Conservation (phyloP, 1,139 yeast species). For the Candida labiduridarum region DNA sequence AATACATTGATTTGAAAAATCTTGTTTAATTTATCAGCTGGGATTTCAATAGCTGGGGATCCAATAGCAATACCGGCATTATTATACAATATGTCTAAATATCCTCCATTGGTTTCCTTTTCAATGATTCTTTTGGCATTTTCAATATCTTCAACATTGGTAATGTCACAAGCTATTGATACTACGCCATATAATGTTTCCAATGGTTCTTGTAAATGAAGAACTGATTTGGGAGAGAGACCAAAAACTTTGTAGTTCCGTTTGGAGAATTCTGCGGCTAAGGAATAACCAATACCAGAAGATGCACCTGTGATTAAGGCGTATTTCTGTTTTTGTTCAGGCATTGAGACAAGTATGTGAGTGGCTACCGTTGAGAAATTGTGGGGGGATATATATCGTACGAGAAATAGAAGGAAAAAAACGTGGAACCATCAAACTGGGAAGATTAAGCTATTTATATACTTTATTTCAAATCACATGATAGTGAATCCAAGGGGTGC, state of each 20-base stretch:
- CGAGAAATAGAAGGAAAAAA: too few relatives aligned
- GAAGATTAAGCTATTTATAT: too few relatives aligned
- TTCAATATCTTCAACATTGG: conserved; percentile 29
- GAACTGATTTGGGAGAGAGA: conserved; percentile 27
- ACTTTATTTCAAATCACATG: too few relatives aligned
- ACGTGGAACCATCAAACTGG: too few relatives aligned
- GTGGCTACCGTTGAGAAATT: not conserved
- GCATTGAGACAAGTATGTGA: not conserved
- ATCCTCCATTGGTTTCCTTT: conserved; percentile 27
- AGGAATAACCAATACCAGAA: conserved; percentile 41
- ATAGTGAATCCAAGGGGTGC: too few relatives aligned
- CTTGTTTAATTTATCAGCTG: conserved; percentile 25
- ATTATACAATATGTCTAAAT: conserved; percentile 34
- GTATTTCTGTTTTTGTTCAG: conserved; percentile 12
- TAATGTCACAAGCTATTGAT: conserved; percentile 36
- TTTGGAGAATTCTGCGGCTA: conserved; percentile 29
- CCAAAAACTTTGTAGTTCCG: conserved; percentile 40
- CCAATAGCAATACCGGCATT: conserved; percentile 36
- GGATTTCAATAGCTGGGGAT: conserved; percentile 36
- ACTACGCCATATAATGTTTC: conserved; percentile 30
- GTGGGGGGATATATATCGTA: not conserved
- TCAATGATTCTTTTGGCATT: conserved; percentile 23
- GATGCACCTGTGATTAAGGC: conserved; percentile 46
- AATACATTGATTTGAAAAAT: conserved; percentile 37
- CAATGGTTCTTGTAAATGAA: conserved; percentile 31